Evolutionary conservation across 2,329 filamentous ascomycete genomes (phyloP), one percentile per base, ranked within the genome.

Genomic region (Microsporum canis): DNA sequence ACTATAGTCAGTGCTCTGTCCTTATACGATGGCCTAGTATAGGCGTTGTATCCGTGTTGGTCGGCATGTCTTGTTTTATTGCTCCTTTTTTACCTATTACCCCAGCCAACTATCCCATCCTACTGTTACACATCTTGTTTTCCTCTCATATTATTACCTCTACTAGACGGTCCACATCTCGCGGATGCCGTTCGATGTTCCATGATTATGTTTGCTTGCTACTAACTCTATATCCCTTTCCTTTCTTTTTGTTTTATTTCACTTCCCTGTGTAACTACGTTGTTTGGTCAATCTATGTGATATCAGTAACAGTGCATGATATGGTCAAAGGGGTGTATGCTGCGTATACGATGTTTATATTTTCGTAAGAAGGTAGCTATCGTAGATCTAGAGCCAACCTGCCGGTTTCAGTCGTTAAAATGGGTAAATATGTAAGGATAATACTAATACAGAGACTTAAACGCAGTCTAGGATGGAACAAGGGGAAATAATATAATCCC

Each of bases 1-100:
- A 99, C 94, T 7, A 99, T 99, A 72, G 94, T 99, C 62, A 97
- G 92, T 60, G 94, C 94, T 38, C 80, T 99, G 71, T 96, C 91
- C 62, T 81, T 99, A 66, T 99, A 99, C 71, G 94, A 99, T 72
- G 94, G 94, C 29, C 79, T 99, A 71, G 94, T 99, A 73, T 96
- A 78, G 70, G 17, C 17, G 17, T 14, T 55, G 33, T 51, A 57
- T 49, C 55, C 7, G 31, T 43, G 12, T 33, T 7, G 12, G 34
- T 10, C 27, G 29, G 34, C 51, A n/a, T 55, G 2, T 27, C 17
- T 47, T 7, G 8, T 36, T 34, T 29, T 36, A n/a, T 36, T 7
- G 10, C 49, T 34, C 6, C 8, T 55, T 31, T 10, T 57, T n/a
- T 14, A 38, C 17, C 14, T n/a, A 14, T 27, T 27, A n/a, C 17